Conservation (phyloP, 768 basidiomycete species). For the Hygrocybe coccinea region DNA sequence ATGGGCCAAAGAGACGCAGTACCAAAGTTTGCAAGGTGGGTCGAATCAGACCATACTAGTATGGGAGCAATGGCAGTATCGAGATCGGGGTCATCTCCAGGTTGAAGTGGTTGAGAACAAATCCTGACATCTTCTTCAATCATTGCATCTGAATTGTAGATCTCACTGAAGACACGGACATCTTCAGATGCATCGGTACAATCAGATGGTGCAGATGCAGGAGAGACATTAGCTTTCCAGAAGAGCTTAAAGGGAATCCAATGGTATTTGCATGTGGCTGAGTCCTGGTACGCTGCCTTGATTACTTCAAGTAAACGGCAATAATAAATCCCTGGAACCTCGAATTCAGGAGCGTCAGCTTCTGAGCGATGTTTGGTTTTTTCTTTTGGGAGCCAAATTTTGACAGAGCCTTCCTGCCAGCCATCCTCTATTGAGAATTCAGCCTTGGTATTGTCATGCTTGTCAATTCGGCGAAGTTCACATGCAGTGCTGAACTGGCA, state of each 20-base stretch:
- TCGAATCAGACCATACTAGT: slow-evolving; percentile 29
- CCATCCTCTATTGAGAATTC: slow-evolving; percentile 1
- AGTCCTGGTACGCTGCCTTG: slow-evolving; percentile 13
- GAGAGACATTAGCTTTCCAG: slow-evolving; percentile 14
- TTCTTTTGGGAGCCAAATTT: slow-evolving; percentile 19
- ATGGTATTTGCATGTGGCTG: slow-evolving; percentile 10
- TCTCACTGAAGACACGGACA: slow-evolving; percentile 14
- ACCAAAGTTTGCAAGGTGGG: slow-evolving; percentile 27
- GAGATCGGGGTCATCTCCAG: slow-evolving; percentile 2
- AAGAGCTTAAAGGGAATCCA: slow-evolving; percentile 13
- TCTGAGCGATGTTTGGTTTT: slow-evolving; percentile 14
- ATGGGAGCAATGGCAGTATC: slow-evolving; percentile 18
- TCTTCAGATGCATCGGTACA: background rate
- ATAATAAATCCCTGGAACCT: slow-evolving; percentile 19
- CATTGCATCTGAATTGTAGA: slow-evolving; percentile 16
- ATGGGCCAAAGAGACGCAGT: slow-evolving; percentile 31
- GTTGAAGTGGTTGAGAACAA: slow-evolving; percentile 1
- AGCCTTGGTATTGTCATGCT: background rate
- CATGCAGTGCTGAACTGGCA: slow-evolving; percentile 14
- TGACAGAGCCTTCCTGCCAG: slow-evolving; percentile 22
- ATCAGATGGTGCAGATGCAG: slow-evolving; percentile 16
- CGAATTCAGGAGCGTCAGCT: slow-evolving; percentile 14
- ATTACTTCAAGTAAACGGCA: slow-evolving; percentile 22
- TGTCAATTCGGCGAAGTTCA: slow-evolving; percentile 18
- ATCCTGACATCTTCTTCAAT: slow-evolving; percentile 9